Conservation (phyloP, 1,139 yeast genomes). For the Trichomonascaceae sp. region DNA sequence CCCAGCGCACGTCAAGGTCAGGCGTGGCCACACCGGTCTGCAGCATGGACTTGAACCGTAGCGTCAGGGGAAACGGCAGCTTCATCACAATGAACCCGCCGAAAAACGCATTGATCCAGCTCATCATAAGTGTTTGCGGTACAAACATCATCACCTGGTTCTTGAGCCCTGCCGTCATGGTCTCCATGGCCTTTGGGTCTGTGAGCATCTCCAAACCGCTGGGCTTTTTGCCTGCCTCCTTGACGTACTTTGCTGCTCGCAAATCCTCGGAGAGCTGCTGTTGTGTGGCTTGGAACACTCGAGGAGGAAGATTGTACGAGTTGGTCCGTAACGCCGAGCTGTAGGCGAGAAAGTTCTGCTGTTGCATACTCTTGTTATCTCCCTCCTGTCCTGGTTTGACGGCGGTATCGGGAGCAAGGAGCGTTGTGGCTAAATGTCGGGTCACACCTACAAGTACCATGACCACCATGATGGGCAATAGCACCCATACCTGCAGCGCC, state of each 20-base stretch:
- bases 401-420: conserved; percentile 36
- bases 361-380: conserved; percentile 41
- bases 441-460: conserved; percentile 86
- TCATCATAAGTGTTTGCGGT: conserved; percentile 90
- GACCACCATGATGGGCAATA: conserved; percentile 76
- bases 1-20: conserved; percentile 84
- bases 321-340: conserved; percentile 42
- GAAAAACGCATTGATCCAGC: conserved; percentile 90
- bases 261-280: conserved; percentile 33
- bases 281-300: conserved; percentile 39
- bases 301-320: conserved; percentile 32
- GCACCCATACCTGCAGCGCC: conserved; percentile 75
- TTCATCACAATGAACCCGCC: conserved; percentile 83
- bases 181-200: conserved; percentile 62
- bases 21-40: conserved; percentile 79
- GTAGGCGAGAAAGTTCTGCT: conserved; percentile 43
- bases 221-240: conserved; percentile 33
- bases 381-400: conserved; percentile 49
- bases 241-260: conserved; percentile 38
- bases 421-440: conserved; percentile 52
- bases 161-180: conserved; percentile 68
- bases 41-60: conserved; percentile 81
- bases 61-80: conserved; percentile 72
- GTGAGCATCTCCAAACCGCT: conserved; percentile 43
- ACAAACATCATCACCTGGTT: conserved; percentile 71